phyloP scores from a whole-genome alignment of 257 asterid genomes.

The Solanum corneliomulleri region DNA sequence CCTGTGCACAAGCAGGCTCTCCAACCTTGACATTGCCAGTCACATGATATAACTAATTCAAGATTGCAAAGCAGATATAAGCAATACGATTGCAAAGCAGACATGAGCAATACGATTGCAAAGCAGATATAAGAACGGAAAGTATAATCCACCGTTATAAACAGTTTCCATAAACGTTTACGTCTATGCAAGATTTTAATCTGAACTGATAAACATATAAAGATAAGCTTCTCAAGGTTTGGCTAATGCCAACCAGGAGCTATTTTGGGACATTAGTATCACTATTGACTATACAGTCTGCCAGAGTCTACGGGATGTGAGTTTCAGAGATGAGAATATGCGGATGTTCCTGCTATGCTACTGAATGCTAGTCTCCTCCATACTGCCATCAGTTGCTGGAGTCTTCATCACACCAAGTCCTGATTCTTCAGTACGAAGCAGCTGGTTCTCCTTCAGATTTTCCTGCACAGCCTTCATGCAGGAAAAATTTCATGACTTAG shows the following conservation, averaged over 20 bases:
- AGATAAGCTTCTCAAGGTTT: not conserved
- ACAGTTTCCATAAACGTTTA: not conserved
- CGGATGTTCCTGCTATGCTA: not conserved
- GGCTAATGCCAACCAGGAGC: not conserved
- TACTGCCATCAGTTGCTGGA: slow-evolving; percentile 2
- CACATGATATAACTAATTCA: not conserved
- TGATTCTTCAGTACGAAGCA: slow-evolving; percentile 15
- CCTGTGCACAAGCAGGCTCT: not conserved
- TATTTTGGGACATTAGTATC: not conserved
- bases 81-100: too few species aligned
- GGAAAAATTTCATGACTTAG: slow-evolving; percentile 1
- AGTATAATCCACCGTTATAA: not conserved
- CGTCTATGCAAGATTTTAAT: not conserved
- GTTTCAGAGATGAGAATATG: not conserved
- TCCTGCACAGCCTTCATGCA: slow-evolving; percentile 71
- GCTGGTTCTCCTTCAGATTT: slow-evolving; percentile 40
- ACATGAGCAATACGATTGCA: not conserved
- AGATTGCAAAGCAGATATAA: not conserved
- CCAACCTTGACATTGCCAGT: not conserved
- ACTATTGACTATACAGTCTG: not conserved
- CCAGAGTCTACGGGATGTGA: not conserved
- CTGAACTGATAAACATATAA: not conserved
- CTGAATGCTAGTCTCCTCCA: slow-evolving; percentile 2
- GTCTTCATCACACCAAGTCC: not conserved
- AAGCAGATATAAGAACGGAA: not conserved